A percentile compares a stretch with the other conserved stretches of the same genome.
Evolutionary conservation across 2,329 filamentous ascomycete genomes (phyloP).

Genomic region (Nemania sp.): DNA sequence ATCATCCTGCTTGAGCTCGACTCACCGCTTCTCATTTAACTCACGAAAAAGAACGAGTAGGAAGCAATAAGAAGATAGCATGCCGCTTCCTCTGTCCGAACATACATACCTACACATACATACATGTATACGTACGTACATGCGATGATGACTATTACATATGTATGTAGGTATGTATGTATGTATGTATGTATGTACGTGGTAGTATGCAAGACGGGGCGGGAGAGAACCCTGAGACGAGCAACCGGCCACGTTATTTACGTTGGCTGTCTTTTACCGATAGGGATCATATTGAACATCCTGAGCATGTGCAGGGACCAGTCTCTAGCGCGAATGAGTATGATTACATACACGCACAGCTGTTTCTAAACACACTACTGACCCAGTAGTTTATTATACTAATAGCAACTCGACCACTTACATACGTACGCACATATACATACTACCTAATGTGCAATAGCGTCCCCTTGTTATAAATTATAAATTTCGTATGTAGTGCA

Average conservation of each 20-base stretch:
- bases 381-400: not conserved
- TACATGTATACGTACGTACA: not conserved
- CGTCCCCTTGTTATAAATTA: no score
- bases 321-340: not conserved
- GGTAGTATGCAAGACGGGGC: constrained; percentile 22
- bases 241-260: not conserved
- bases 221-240: constrained; percentile 10
- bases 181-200: not conserved
- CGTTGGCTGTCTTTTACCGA: not conserved
- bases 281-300: not conserved
- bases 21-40: constrained; percentile 33
- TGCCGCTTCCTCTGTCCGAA: constrained; percentile 15
- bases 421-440: no score
- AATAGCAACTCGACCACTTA: no score
- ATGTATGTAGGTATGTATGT: no score
- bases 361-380: not conserved
- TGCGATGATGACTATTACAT: no score
- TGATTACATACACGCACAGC: not conserved
- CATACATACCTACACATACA: not conserved
- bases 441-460: no score
- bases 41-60: constrained; percentile 9
- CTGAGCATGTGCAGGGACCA: not conserved
- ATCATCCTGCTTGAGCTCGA: constrained; percentile 8
- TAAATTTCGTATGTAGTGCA: no score
- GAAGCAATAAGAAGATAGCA: constrained; percentile 11